Base-by-base conservation (phyloP, 2,329 filamentous ascomycete genomes). In the Thyridium curvatum region DNA sequence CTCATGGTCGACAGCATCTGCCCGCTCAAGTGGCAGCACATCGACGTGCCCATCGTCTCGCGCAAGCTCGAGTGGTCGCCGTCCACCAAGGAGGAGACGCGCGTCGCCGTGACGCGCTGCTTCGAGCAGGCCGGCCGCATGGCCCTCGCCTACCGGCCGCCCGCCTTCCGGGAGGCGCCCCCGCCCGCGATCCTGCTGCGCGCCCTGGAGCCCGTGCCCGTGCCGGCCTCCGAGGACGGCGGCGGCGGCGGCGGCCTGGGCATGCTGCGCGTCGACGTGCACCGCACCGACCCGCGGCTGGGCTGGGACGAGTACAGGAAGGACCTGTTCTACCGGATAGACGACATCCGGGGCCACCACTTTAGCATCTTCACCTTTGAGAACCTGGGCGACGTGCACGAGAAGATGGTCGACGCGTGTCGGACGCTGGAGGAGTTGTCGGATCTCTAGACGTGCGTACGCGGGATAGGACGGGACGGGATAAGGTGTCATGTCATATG, bases 1-100 rank as follows among this genome's bases (percentile, higher is more conserved):
- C 50, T 77, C 41, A 66, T 76, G 59, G 56, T 78, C 14, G 74
- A 79, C 49, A 72, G 64, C 34, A 54, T 72, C 12, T 75, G 50
- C 21, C 55, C 60, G 5, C 8, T 41, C 3, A 37, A 40, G 2
- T 35, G 38, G 8, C 33, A 28, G 1, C 13, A 12, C 1, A 39
- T 29, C 18, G 28, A 32, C 4, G 51, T 58, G 4, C 56, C 56
- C 1, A 32, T 57, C 6, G 48, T 53, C 6, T 41, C 46, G 34
- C 52, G 48, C 29, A 42, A 36, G 0, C 45, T 55, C 15, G 41
- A 53, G n/a, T 60, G 57, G 50, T 38, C 47, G 2, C 29, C 34
- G 16, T 48, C 47, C 7, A 61, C 60, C 4, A 45, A 45, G 18
- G 35, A 48, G 7, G 52, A 56, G 12, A 62, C 58, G 0, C 48